Evolutionary conservation across 1,284 basidiomycete species (phyloP).

Genomic region (Malassezia sp.): DNA sequence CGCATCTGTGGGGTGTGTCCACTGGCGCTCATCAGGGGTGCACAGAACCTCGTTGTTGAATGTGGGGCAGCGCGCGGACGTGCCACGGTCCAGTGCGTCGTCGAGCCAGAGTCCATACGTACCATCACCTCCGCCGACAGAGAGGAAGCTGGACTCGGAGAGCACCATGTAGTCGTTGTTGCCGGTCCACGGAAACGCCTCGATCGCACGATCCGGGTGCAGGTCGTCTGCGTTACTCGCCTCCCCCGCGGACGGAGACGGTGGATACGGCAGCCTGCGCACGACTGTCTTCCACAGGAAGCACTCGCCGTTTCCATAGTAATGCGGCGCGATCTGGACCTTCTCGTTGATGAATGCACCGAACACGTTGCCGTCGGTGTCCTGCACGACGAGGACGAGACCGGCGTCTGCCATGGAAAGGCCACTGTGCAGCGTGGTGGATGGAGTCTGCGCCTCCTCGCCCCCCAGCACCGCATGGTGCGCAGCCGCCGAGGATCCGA

Average conservation of each 20-base stretch:
- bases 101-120: slow-evolving; percentile 70
- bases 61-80: slow-evolving; percentile 69
- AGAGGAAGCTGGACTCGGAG: slow-evolving; percentile 53
- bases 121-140: slow-evolving; percentile 39
- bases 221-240: slow-evolving; percentile 3
- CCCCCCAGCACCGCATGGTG: slow-evolving; percentile 21
- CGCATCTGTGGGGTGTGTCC: slow-evolving; percentile 5
- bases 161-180: slow-evolving; percentile 80
- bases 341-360: slow-evolving; percentile 44
- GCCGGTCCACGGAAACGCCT: slow-evolving; percentile 76
- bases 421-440: slow-evolving; percentile 13
- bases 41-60: slow-evolving; percentile 79
- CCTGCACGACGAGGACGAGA: slow-evolving; percentile 33
- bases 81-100: slow-evolving; percentile 66
- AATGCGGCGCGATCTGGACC: slow-evolving; percentile 29
- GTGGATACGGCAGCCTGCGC: slow-evolving; percentile 30
- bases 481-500: slow-evolving; percentile 26
- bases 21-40: slow-evolving; percentile 12
- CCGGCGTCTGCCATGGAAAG: slow-evolving; percentile 30
- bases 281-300: slow-evolving; percentile 52
- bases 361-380: slow-evolving; percentile 36
- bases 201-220: slow-evolving; percentile 27
- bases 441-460: no score
- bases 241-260: slow-evolving; percentile 24
- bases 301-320: slow-evolving; percentile 42